Conservation (phyloP, 352 stramenopile species). For the Pythium monospermum region DNA sequence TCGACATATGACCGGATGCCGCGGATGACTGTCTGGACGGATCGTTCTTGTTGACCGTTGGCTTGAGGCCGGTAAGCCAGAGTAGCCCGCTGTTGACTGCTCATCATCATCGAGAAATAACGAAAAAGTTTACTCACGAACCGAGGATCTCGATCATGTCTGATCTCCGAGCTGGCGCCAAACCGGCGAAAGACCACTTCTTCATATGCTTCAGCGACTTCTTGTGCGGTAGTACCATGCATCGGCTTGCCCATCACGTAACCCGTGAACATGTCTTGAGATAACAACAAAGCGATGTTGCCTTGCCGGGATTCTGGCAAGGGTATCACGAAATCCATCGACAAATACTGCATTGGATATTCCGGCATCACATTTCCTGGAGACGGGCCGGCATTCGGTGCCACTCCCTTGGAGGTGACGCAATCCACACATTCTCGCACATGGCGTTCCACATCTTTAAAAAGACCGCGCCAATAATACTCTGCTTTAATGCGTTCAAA, state of each 20-base stretch:
- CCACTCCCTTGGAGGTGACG: not conserved
- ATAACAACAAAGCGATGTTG: constrained; percentile 9
- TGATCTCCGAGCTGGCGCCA: constrained; percentile 15
- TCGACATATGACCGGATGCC: too few relatives aligned
- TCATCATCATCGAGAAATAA: too few relatives aligned
- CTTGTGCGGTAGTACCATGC: constrained; percentile 1
- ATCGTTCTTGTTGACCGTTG: too few relatives aligned
- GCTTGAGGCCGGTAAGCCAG: too few relatives aligned
- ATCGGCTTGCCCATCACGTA: constrained; percentile 22
- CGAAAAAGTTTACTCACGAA: constrained; percentile 30
- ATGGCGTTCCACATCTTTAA: too few relatives aligned
- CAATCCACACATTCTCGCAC: constrained; percentile 1
- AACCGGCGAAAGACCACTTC: constrained; percentile 17
- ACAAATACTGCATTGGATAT: constrained; percentile 1
- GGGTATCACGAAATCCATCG: constrained; percentile 3
- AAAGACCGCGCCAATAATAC: constrained; percentile 6
- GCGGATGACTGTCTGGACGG: too few relatives aligned
- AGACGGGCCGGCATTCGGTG: not conserved
- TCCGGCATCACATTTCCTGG: constrained; percentile 2
- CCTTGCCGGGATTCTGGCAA: not conserved
- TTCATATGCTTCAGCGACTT: constrained; percentile 18
- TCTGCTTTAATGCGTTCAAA: not conserved
- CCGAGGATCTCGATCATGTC: constrained; percentile 18
- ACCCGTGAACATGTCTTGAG: constrained; percentile 13
- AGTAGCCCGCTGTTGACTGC: too few relatives aligned